Evolutionary conservation across 139 green algal genomes (phyloP), one percentile per base, ranked within the genome.

Genomic region (Haematococcus lacustris): DNA sequence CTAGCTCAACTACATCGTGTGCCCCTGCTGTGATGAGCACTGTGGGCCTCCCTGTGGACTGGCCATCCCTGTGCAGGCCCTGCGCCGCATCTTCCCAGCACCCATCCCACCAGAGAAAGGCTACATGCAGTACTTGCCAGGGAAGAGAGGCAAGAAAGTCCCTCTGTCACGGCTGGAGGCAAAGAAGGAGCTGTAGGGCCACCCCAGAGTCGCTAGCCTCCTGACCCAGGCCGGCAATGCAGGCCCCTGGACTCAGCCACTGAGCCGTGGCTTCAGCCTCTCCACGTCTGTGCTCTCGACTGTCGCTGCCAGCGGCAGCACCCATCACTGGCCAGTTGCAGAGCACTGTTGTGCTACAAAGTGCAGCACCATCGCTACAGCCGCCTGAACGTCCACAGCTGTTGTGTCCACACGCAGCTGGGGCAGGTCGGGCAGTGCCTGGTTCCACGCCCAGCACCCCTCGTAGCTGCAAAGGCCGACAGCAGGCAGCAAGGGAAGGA

Each of bases 61-160:
- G 4, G 17, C 4, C 4, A 26, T 23, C 33, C 23, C 61, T n/a
- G 5, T 68, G 61, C 61, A 68, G 61, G 30, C 7, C 5, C 61
- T 68, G 4, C 61, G 61, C 23, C 32, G 40, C 33, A 25, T 43
- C 3, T 68, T 68, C 61, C 61, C 61, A 9, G 61, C 61, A 41
- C 61, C n/a, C 30, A 41, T 68, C 61, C 61, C 61, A 9, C 61
- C 61, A 26, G 61, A 40, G 32, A 68, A 68, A 33, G 33, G 33
- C 25, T 68, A 68, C 33, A 40, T 68, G 32, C 5, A 68, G 33
- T 68, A 68, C 61, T 23, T 47, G n/a, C n/a, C n/a, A n/a, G n/a
- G n/a, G n/a, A n/a, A n/a, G n/a, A n/a, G n/a, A n/a, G n/a, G n/a
- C n/a, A n/a, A n/a, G n/a, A n/a, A n/a, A n/a, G n/a, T n/a, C n/a